Percentiles rank a stretch among this genome's conserved stretches.
phyloP scores from a whole-genome alignment of 1,284 basidiomycete genomes.

The Mrakiaceae sp. region DNA sequence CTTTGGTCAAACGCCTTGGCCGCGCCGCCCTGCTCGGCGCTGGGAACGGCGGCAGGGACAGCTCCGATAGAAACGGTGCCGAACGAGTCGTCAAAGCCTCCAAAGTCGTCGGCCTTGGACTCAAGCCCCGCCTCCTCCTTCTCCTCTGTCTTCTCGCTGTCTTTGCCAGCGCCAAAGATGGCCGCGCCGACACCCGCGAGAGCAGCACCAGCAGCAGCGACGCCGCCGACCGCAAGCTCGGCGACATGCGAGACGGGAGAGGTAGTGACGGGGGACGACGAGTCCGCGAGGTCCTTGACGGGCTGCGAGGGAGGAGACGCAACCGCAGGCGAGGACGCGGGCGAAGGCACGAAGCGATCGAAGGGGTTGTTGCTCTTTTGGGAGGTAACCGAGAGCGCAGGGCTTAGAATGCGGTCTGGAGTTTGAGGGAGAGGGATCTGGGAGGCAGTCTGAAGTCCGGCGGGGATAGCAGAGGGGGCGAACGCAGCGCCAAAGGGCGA shows the following conservation, averaged over 20 bases:
- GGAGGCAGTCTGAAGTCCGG: slow-evolving; percentile 44
- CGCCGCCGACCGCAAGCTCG: slow-evolving; percentile 17
- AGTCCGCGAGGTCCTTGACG: slow-evolving; percentile 13
- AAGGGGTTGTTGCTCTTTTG: slow-evolving; percentile 87
- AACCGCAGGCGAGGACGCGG: slow-evolving; percentile 20
- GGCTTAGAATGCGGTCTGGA: slow-evolving; percentile 43
- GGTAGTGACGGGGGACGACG: slow-evolving; percentile 9
- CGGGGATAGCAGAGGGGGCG: slow-evolving; percentile 26
- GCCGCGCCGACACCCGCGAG: slow-evolving; percentile 28
- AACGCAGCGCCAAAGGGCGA: slow-evolving; percentile 19
- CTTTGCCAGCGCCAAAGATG: slow-evolving; percentile 11
- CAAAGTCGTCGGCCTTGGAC: slow-evolving; percentile 2
- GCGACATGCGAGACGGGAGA: slow-evolving; percentile 16
- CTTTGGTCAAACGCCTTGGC: slow-evolving; percentile 3
- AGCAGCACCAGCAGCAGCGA: slow-evolving; percentile 17
- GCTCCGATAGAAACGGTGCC: slow-evolving; percentile 29
- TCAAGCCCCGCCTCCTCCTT: slow-evolving; percentile 11
- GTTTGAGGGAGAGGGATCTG: slow-evolving; percentile 56
- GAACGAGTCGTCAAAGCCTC: slow-evolving; percentile 52
- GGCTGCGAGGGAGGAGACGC: slow-evolving; percentile 23
- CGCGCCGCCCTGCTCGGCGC: background rate
- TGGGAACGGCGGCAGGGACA: no score
- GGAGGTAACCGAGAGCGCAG: slow-evolving; percentile 35
- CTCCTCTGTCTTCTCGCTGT: slow-evolving; percentile 5
- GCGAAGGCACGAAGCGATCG: slow-evolving; percentile 47